A percentile compares a stretch with the other conserved stretches of the same genome.
phyloP scores from a whole-genome alignment of 2,329 filamentous ascomycete genomes.

The Xylariaceae sp. region DNA sequence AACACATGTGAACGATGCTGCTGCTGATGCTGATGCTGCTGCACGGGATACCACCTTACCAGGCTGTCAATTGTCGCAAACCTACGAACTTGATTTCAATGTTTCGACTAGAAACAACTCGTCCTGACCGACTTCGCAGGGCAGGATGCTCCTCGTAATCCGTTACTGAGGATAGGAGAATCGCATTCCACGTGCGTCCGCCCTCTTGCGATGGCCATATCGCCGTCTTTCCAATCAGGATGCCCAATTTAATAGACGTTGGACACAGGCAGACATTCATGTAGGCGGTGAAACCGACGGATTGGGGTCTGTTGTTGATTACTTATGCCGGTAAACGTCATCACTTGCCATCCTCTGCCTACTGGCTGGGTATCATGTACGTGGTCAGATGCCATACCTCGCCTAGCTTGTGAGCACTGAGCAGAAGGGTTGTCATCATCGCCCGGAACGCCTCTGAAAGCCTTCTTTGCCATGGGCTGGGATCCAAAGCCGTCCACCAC shows the following conservation, averaged over 20 bases:
- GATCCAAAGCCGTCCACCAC: too few relatives aligned
- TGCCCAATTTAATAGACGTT: not conserved
- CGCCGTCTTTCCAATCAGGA: slow-evolving; percentile 1
- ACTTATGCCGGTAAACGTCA: slow-evolving; percentile 20
- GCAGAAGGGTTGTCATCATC: not conserved
- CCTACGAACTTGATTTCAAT: not conserved
- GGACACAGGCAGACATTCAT: not conserved
- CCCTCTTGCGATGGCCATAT: not conserved
- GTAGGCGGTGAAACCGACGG: slow-evolving; percentile 9
- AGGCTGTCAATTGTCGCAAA: too few relatives aligned
- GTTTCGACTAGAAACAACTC: not conserved
- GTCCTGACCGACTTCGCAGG: not conserved
- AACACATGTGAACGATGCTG: too few relatives aligned
- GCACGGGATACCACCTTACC: too few relatives aligned
- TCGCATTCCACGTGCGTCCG: not conserved
- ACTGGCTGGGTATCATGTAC: not conserved
- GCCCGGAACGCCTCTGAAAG: not conserved
- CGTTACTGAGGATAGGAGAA: not conserved
- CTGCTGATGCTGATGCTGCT: too few relatives aligned
- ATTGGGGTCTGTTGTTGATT: not conserved
- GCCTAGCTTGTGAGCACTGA: not conserved
- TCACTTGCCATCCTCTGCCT: slow-evolving; percentile 10
- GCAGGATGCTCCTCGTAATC: not conserved
- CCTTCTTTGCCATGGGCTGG: too few relatives aligned
- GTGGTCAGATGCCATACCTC: not conserved